Evolutionary conservation across 1,284 basidiomycete genomes (phyloP), one percentile per base, ranked within the genome.

Genomic region (Xerocomus minutiporus): DNA sequence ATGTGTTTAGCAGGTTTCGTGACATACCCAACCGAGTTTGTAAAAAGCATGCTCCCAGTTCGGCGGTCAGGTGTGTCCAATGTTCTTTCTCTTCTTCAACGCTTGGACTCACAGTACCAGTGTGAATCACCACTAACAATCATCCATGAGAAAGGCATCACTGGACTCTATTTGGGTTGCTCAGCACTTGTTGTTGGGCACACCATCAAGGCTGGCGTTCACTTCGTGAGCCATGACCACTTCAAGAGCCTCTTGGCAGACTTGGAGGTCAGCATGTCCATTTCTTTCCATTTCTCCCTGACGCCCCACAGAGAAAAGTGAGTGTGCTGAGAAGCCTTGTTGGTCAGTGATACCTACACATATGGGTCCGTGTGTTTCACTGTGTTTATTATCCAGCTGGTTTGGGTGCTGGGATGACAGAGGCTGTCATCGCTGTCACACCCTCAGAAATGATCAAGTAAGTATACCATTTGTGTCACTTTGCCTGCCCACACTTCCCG

Each of bases 361-460:
- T 31, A 6, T 43, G 17, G 32, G 26, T 40, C 8, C n/a, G 36
- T 8, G 29, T 52, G 48, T 42, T 52, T 43, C 32, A 46, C 7
- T 13, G 11, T 36, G 38, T 23, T 15, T 32, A 32, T 39, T n/a
- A 12, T n/a, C 15, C 52, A 84, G 93, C 97, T 48, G 96, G 97
- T 39, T 75, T 99, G 5, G 94, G 93, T 41, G 97, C 97, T 2
- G 96, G 97, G 8, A 86, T 97, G 84, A 88, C 80, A 68, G 96
- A 99, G 71, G 95, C 96, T 1, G 70, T 98, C 28, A 84, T 98
- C 54, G 95, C 94, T 1, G 96, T 98, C 6, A 98, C 96, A 0
- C 97, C 96, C 1, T 94, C 91, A 8, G 96, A 99, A 72, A 98
- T 96, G 0, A 97, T 99, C 77, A 99, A 99, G 93, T 93, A 51